phyloP scores from a whole-genome alignment of 345 rosid genomes.

The Boechera stricta region DNA sequence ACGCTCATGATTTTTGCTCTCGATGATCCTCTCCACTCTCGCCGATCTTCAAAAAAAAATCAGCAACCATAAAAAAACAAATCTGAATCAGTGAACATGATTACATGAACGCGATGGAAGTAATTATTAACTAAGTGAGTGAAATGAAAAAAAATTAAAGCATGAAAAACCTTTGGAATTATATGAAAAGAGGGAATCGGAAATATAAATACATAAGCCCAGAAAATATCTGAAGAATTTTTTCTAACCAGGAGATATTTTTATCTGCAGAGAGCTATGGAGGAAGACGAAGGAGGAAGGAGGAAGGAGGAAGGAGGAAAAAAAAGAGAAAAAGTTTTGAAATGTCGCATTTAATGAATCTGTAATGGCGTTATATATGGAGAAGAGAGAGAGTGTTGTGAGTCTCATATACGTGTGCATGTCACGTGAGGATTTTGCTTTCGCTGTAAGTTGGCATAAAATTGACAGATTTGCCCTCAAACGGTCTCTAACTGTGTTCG shows the following conservation, averaged over 20 bases:
- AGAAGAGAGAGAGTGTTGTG: neutral
- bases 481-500: constrained; percentile 20
- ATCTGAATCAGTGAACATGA: constrained; percentile 4
- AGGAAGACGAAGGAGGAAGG: neutral
- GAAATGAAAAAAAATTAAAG: neutral
- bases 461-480: constrained; percentile 38
- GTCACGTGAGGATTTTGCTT: constrained; percentile 34
- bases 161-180: neutral
- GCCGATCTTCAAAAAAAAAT: neutral
- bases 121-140: neutral
- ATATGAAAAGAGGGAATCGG: neutral
- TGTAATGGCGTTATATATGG: constrained; percentile 2
- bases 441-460: constrained; percentile 3
- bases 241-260: neutral
- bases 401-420: constrained; percentile 9
- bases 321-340: constrained; percentile 16
- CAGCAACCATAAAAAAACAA: neutral
- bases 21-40: constrained; percentile 9
- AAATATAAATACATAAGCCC: neutral
- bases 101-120: neutral
- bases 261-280: neutral
- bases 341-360: constrained; percentile 29
- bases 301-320: neutral
- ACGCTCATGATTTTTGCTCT: constrained; percentile 18
- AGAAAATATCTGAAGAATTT: neutral